A percentile compares a stretch with the other conserved stretches of the same genome.
Conservation (phyloP, 164 flowering plant genomes). For the Liquidambar formosana region DNA sequence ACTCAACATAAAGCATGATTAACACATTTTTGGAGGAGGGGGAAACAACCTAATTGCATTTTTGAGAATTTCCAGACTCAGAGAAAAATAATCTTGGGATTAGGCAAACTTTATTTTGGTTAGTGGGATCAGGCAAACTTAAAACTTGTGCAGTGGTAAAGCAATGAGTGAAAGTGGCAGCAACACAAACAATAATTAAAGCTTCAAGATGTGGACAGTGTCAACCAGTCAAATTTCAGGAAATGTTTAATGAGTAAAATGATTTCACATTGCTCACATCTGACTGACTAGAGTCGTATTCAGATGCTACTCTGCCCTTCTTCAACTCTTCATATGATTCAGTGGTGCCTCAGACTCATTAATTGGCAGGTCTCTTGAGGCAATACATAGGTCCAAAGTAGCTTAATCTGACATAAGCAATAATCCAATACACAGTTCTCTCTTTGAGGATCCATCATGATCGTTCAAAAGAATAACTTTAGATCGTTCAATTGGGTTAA, state of each 20-base stretch:
- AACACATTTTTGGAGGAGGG: neutral
- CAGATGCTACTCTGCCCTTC: no score
- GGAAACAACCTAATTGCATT: neutral
- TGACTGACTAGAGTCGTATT: no score
- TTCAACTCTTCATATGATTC: neutral
- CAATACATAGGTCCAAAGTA: neutral
- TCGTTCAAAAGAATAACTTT: neutral
- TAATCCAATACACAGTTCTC: neutral
- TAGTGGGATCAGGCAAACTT: no score
- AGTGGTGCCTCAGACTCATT: neutral
- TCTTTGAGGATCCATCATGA: neutral
- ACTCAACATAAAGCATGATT: neutral
- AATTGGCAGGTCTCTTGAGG: neutral
- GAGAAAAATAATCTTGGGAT: no score
- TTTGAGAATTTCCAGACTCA: neutral
- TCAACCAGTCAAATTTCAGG: no score
- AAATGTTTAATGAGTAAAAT: no score
- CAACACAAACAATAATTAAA: no score
- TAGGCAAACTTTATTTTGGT: no score
- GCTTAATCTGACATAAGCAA: neutral
- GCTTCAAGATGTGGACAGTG: no score
- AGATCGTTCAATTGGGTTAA: neutral
- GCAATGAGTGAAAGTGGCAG: no score
- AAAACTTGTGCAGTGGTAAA: no score
- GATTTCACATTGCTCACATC: no score